Evolutionary conservation across 2,329 filamentous ascomycete genomes (phyloP).

Genomic region (Cordyceps militaris): DNA sequence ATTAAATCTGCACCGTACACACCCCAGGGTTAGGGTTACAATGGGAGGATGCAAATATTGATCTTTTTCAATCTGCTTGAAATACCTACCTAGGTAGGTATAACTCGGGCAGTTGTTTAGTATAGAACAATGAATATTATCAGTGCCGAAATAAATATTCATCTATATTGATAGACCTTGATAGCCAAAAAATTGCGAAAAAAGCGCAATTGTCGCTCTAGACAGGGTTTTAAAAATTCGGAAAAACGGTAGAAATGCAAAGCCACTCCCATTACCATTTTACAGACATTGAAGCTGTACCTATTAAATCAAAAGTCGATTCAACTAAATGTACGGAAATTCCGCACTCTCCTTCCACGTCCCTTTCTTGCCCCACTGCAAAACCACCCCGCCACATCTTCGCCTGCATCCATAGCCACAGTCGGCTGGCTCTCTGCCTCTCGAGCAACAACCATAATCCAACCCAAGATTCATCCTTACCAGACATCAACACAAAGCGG

Average conservation of each 20-base stretch:
- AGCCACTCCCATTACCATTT: neutral
- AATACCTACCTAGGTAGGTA: too few species aligned
- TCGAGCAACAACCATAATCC: neutral
- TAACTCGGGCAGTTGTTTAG: too few species aligned
- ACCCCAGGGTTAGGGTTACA: neutral
- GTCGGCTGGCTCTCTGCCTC: too few species aligned
- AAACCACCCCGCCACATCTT: conserved; percentile 7
- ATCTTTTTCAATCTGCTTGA: too few species aligned
- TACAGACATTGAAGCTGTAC: neutral
- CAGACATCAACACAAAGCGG: neutral
- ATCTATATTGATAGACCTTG: neutral
- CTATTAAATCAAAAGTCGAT: neutral
- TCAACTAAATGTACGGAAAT: neutral
- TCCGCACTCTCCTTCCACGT: neutral
- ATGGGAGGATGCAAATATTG: neutral
- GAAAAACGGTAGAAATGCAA: neutral
- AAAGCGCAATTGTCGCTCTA: neutral
- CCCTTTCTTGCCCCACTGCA: conserved; percentile 1
- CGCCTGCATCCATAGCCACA: neutral
- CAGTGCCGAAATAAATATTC: too few species aligned
- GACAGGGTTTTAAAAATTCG: neutral
- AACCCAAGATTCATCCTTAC: conserved; percentile 8
- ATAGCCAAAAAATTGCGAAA: neutral
- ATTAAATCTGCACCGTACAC: neutral
- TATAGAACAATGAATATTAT: too few species aligned